Conservation (phyloP, 2,329 filamentous ascomycete species). For the Shiraia bambusicola region DNA sequence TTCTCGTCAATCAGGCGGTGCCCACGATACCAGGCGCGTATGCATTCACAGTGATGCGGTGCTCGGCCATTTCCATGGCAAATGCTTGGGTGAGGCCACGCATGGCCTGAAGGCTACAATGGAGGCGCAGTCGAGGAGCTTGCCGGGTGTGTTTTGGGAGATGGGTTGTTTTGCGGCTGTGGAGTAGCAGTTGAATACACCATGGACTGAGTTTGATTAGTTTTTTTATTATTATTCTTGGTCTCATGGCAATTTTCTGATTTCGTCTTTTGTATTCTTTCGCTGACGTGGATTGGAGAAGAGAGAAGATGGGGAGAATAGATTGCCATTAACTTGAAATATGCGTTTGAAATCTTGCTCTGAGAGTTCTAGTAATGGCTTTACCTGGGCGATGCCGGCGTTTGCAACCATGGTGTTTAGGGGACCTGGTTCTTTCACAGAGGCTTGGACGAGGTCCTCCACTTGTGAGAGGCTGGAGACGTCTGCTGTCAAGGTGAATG, state of each 20-base stretch:
- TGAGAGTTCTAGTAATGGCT: conserved; percentile 57
- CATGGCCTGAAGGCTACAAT: conserved; percentile 66
- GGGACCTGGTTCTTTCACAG: conserved; percentile 57
- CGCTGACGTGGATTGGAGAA: background rate
- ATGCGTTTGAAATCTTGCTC: conserved; percentile 60
- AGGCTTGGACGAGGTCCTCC: conserved; percentile 53
- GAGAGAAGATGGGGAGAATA: background rate
- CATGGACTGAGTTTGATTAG: conserved; percentile 49
- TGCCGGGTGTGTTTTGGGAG: conserved; percentile 53
- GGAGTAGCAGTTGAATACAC: conserved; percentile 65
- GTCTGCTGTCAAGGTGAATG: conserved; percentile 60
- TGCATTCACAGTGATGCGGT: conserved; percentile 67
- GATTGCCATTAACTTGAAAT: conserved; percentile 59
- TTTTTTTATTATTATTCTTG: background rate
- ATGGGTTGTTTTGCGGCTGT: conserved; percentile 67
- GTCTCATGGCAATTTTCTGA: background rate
- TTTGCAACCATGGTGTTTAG: conserved; percentile 60
- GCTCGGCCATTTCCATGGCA: conserved; percentile 64
- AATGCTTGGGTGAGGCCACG: conserved; percentile 66
- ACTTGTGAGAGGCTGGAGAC: conserved; percentile 61
- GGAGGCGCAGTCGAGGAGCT: conserved; percentile 54
- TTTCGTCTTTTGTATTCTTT: no score
- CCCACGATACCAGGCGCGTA: conserved; percentile 70
- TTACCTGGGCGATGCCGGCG: conserved; percentile 62
- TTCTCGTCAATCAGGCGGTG: conserved; percentile 63